Base-by-base conservation (phyloP, 2,329 filamentous ascomycete species). In the Colletotrichum cordylinicola region DNA sequence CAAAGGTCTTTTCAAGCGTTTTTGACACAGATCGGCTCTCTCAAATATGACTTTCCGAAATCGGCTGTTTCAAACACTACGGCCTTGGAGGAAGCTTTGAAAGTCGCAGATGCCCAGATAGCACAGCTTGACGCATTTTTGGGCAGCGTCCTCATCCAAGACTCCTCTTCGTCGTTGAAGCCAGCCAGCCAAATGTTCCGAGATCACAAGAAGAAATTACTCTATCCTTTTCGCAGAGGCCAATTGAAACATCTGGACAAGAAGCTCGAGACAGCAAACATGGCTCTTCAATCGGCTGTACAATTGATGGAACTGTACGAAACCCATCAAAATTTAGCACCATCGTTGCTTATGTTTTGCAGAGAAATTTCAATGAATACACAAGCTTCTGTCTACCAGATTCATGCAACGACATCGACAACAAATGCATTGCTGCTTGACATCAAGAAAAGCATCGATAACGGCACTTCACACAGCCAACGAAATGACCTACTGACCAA, bases 11-110 rank as follows among this genome's bases (percentile, higher is more conserved):
- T 39, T 21, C 31, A 68, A 37, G 3, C 15, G 0, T 13, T 68
- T 9, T 15, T 68, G 3, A 16, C 18, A 3, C 66, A 58, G 8
- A 27, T 31, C 8, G 21, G 2, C 2, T 0, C 24, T 2, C 8
- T 39, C 21, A 10, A 29, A 18, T 2, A 58, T 0, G 0, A 1
- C 1, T 33, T n/a, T 6, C 7, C 2, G 9, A 48, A 6, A 5
- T 29, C 29, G 0, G 3, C 37, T 5, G 7, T 13, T 1, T 1
- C n/a, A 31, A 33, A 16, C 3, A 31, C 6, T 1, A 8, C 3
- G 1, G 9, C n/a, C 10, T 18, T 55, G 2, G 18, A 55, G 8
- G 12, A n/a, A 18, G 10, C 65, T 2, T 2, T 67, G n/a, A 10
- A 5, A 9, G 31, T n/a, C 4, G 65, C 29, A 37, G 16, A 39